A percentile compares a stretch with the other conserved stretches of the same genome.
Evolutionary conservation across 352 stramenopile genomes (phyloP).

Genomic region (Pythium utonaiense): DNA sequence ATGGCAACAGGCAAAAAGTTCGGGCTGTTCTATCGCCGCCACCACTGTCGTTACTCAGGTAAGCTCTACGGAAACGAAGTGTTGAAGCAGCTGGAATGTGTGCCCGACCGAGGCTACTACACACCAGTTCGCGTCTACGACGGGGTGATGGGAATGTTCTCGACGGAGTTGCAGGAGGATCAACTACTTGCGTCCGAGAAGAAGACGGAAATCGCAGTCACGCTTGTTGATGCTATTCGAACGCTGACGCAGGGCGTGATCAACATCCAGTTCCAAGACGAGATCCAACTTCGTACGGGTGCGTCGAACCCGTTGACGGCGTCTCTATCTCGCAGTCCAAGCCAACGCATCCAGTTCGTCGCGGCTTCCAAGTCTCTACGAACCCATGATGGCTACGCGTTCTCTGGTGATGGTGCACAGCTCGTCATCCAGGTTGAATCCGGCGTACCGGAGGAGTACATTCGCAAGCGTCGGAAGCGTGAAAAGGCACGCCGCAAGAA

Average conservation of each 20-base stretch:
- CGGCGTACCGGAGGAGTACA: constrained; percentile 80
- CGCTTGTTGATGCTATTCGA: constrained; percentile 77
- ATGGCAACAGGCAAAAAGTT: constrained; percentile 88
- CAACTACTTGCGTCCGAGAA: constrained; percentile 79
- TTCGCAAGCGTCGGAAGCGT: constrained; percentile 80
- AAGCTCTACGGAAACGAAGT: constrained; percentile 87
- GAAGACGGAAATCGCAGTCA: constrained; percentile 85
- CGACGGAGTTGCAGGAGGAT: constrained; percentile 79
- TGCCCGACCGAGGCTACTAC: constrained; percentile 81
- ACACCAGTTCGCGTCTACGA: constrained; percentile 76
- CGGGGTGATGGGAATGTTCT: constrained; percentile 75
- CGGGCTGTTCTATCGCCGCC: constrained; percentile 80
- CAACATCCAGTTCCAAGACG: constrained; percentile 69
- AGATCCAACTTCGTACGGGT: constrained; percentile 50
- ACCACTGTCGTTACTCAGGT: constrained; percentile 85
- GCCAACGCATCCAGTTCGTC: constrained; percentile 67
- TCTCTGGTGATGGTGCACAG: constrained; percentile 40
- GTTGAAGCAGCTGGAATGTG: constrained; percentile 71
- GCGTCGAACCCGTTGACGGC: constrained; percentile 22
- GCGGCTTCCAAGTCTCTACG: constrained; percentile 28
- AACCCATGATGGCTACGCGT: constrained; percentile 13
- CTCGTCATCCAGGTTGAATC: constrained; percentile 56
- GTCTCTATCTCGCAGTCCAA: constrained; percentile 50
- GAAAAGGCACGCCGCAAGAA: constrained; percentile 77
- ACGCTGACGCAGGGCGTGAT: constrained; percentile 45